Percentiles rank a stretch among this genome's conserved stretches.
phyloP scores from a whole-genome alignment of 306 rosid genomes.

The Sechiopsis laciniata region DNA sequence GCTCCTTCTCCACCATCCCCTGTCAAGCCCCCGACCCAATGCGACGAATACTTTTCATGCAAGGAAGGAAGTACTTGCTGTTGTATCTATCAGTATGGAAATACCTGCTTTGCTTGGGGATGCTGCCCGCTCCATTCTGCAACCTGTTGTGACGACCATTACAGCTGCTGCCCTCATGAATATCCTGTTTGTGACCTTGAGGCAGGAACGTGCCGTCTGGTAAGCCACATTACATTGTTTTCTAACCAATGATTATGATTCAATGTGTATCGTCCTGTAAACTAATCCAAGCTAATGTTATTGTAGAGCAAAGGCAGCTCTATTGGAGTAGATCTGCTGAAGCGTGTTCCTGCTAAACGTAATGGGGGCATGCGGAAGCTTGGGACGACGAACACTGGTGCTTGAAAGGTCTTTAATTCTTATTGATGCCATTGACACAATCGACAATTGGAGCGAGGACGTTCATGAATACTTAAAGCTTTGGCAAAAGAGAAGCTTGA shows the following conservation, averaged over 20 bases:
- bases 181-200: slow-evolving; percentile 62
- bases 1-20: slow-evolving; percentile 69
- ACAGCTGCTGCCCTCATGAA: slow-evolving; percentile 75
- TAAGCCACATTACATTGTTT: slow-evolving; percentile 24
- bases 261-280: not conserved
- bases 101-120: slow-evolving; percentile 80
- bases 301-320: slow-evolving; percentile 50
- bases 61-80: slow-evolving; percentile 64
- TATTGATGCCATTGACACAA: no score
- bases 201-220: slow-evolving; percentile 57
- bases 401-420: slow-evolving; percentile 11
- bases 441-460: no score
- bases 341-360: slow-evolving; percentile 43
- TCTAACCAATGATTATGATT: not conserved
- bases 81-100: slow-evolving; percentile 53
- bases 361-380: slow-evolving; percentile 22
- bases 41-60: slow-evolving; percentile 75
- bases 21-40: slow-evolving; percentile 37
- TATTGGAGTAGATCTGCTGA: slow-evolving; percentile 48
- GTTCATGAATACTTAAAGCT: not conserved
- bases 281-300: not conserved
- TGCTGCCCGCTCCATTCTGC: slow-evolving; percentile 81
- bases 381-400: slow-evolving; percentile 5
- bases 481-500: not conserved
- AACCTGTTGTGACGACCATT: slow-evolving; percentile 68